A percentile compares a stretch with the other conserved stretches of the same genome.
Conservation (phyloP, 805 yeast species). For the Cyberlindnera veronae region DNA sequence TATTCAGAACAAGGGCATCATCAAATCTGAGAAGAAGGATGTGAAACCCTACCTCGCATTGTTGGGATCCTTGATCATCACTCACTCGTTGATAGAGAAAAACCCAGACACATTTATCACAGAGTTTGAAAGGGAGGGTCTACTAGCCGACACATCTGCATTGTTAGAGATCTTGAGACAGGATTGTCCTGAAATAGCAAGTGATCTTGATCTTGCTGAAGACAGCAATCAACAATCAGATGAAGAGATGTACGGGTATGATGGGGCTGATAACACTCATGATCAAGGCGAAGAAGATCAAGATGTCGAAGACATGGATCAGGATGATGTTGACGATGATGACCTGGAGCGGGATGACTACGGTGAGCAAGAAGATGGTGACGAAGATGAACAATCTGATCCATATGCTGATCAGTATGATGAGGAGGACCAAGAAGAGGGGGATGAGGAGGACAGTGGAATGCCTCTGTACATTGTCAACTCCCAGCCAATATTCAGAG, state of each 20-base stretch:
- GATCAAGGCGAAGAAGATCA: constrained; percentile 13
- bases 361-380: constrained; percentile 18
- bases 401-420: constrained; percentile 21
- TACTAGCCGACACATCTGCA: constrained; percentile 46
- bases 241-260: neutral
- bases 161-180: constrained; percentile 30
- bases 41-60: constrained; percentile 36
- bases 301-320: neutral
- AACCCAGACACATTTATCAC: constrained; percentile 42
- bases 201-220: constrained; percentile 17
- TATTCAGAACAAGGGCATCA: constrained; percentile 44
- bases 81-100: constrained; percentile 41
- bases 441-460: constrained; percentile 8
- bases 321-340: constrained; percentile 13
- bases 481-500: constrained; percentile 8
- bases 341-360: no score
- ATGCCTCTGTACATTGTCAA: neutral
- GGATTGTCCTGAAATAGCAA: no score
- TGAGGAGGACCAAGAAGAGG: constrained; percentile 20
- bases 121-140: constrained; percentile 68
- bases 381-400: constrained; percentile 10
- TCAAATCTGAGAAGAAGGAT: constrained; percentile 24
- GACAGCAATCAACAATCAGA: constrained; percentile 12
- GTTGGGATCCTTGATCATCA: constrained; percentile 48
- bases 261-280: constrained; percentile 8